Conservation (phyloP, 2,329 filamentous ascomycete genomes). For the Sporothrix curviconia region DNA sequence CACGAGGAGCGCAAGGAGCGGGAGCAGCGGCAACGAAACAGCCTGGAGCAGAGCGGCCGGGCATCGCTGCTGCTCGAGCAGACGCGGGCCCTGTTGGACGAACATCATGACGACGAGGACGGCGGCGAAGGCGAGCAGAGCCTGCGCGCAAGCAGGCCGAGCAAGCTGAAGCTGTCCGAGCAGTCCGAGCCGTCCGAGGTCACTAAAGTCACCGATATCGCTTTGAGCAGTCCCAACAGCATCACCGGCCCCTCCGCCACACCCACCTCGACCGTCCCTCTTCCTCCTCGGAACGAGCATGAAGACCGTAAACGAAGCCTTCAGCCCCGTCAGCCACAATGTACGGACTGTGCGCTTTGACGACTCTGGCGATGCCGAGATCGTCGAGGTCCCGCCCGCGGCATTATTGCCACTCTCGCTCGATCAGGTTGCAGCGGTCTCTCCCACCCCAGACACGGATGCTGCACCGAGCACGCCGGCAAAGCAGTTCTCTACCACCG, state of each 20-base stretch:
- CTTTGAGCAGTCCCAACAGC: not conserved
- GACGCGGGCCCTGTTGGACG: not conserved
- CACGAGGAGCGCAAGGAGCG: not conserved
- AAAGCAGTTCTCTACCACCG: no score
- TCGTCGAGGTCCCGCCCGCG: no score
- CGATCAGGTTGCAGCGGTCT: not conserved
- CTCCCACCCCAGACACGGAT: not conserved
- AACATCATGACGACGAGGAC: not conserved
- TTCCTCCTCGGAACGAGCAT: no score
- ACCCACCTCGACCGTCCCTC: no score
- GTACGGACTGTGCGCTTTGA: slow-evolving; percentile 9
- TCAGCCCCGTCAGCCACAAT: slow-evolving; percentile 9
- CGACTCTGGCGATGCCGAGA: not conserved
- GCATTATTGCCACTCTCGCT: not conserved
- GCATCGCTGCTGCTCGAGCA: not conserved
- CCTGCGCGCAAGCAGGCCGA: no score
- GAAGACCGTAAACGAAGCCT: slow-evolving; percentile 7
- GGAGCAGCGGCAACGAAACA: not conserved
- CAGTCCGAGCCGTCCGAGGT: no score
- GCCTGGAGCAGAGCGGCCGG: not conserved
- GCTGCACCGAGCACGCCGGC: not conserved
- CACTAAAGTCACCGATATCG: not conserved
- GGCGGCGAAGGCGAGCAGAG: no score
- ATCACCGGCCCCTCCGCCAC: not conserved
- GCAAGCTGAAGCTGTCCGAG: no score